A percentile compares a stretch with the other conserved stretches of the same genome.
Conservation (phyloP, 1,284 basidiomycete species). For the Singerocomus rubriflavus region DNA sequence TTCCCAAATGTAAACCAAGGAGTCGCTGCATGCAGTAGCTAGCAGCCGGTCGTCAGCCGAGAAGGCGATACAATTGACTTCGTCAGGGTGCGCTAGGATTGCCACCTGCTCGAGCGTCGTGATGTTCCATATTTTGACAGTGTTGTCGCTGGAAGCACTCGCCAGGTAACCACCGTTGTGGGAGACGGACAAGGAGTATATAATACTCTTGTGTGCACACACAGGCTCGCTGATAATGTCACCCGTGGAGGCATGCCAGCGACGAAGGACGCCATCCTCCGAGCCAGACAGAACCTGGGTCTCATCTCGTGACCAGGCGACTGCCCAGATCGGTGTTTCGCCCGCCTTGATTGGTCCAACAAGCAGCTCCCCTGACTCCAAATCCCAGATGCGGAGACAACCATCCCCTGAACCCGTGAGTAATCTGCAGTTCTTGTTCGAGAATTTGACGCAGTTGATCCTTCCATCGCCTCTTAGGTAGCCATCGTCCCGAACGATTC, state of each 20-base stretch:
- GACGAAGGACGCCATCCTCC: slow-evolving; percentile 24
- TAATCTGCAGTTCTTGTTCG: slow-evolving; percentile 21
- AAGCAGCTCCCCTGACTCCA: slow-evolving; percentile 23
- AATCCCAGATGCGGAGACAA: slow-evolving; percentile 30
- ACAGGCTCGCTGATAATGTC: slow-evolving; percentile 23
- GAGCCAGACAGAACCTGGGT: slow-evolving; percentile 27
- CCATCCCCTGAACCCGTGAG: slow-evolving; percentile 31
- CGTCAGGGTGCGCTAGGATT: slow-evolving; percentile 19
- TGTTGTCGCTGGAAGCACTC: slow-evolving; percentile 30
- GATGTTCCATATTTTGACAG: slow-evolving; percentile 33
- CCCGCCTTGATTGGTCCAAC: slow-evolving; percentile 26
- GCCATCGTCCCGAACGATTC: slow-evolving; percentile 22
- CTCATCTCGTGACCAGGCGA: slow-evolving; percentile 32
- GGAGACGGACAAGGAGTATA: slow-evolving; percentile 29
- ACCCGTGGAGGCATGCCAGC: slow-evolving; percentile 25
- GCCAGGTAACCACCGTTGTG: slow-evolving; percentile 27
- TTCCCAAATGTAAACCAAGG: slow-evolving; percentile 27
- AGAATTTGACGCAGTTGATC: slow-evolving; percentile 33
- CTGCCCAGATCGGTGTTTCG: slow-evolving; percentile 26
- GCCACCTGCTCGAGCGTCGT: slow-evolving; percentile 27
- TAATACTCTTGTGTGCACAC: slow-evolving; percentile 24
- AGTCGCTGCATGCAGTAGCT: slow-evolving; percentile 28
- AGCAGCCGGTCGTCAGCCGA: slow-evolving; percentile 27
- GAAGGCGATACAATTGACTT: slow-evolving; percentile 26
- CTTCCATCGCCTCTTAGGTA: slow-evolving; percentile 22